These are phyloP conservation scores for Linnemannia schmuckeri DNA, from an alignment of 192 early-diverging fungal species.

Conservation along the genomic window DNA sequence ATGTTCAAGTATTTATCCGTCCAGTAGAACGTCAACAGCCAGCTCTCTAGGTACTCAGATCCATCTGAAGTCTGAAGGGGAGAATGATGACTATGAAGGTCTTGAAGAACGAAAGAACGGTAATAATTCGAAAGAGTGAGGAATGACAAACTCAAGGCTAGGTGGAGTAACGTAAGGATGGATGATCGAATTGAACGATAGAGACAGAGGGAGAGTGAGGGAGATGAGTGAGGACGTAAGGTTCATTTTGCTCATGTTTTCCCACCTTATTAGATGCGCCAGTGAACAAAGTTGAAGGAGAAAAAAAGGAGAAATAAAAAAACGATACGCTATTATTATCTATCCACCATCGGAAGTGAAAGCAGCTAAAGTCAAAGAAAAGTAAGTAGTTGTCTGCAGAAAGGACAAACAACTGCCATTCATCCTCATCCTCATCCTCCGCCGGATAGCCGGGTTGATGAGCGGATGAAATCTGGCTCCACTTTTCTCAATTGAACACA, in stretches of 20 bases:
- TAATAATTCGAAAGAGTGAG: not conserved
- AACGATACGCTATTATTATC: not conserved
- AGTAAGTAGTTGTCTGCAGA: no score
- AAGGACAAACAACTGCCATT: no score
- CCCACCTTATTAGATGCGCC: not conserved
- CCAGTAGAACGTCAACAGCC: not conserved
- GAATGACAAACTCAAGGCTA: not conserved
- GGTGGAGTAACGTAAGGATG: not conserved
- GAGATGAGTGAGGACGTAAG: not conserved
- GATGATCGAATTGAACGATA: not conserved
- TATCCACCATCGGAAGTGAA: not conserved
- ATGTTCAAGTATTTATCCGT: not conserved
- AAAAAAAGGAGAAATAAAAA: not conserved
- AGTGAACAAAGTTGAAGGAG: conserved; percentile 2
- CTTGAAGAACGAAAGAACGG: not conserved
- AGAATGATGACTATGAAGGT: not conserved
- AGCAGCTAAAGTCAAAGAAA: no score
- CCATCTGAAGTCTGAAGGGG: not conserved
- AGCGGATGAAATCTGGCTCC: not conserved
- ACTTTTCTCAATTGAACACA: not conserved
- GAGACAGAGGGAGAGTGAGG: not conserved
- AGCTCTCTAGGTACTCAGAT: not conserved
- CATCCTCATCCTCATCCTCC: no score
- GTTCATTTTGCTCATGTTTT: conserved; percentile 2
- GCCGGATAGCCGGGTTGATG: no score